Evolutionary conservation across 495 filamentous ascomycete genomes (phyloP).

Genomic region (Xylaria venustula): DNA sequence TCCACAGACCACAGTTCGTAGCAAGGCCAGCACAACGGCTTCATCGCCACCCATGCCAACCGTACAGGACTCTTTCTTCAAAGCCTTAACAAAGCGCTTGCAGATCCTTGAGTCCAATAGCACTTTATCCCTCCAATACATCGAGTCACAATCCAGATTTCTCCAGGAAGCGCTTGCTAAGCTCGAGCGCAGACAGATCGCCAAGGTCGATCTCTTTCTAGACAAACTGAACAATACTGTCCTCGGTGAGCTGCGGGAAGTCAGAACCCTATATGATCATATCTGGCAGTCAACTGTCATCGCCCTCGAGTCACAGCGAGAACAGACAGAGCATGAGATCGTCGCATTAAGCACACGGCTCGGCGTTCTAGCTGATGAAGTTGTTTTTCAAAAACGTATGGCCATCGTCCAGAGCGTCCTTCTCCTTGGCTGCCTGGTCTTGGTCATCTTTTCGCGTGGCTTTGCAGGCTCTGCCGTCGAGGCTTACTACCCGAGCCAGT

Average conservation of each 20-base stretch:
- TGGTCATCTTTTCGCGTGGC: constrained; percentile 73
- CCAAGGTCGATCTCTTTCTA: constrained; percentile 79
- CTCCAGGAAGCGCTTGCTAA: constrained; percentile 88
- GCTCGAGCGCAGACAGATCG: constrained; percentile 83
- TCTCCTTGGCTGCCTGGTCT: constrained; percentile 79
- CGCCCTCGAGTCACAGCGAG: constrained; percentile 82
- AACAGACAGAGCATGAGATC: constrained; percentile 77
- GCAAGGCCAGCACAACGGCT: constrained; percentile 46
- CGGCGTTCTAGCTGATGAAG: constrained; percentile 84
- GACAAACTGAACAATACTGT: constrained; percentile 83
- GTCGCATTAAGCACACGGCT: constrained; percentile 78
- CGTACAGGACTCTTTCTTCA: constrained; percentile 96
- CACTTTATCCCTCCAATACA: constrained; percentile 90
- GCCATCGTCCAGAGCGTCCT: constrained; percentile 84
- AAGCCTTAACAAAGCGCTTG: constrained; percentile 88
- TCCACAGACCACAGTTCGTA: constrained; percentile 31
- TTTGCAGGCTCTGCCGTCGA: constrained; percentile 26
- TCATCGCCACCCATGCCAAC: constrained; percentile 68
- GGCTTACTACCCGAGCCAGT: constrained; percentile 27
- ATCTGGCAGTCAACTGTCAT: constrained; percentile 94
- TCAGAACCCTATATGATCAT: constrained; percentile 86
- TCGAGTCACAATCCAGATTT: constrained; percentile 91
- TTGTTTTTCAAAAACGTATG: constrained; percentile 95
- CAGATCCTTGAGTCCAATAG: constrained; percentile 89
- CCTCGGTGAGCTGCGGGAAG: constrained; percentile 75